These are phyloP conservation scores for Poronia punctata DNA, from an alignment of 495 filamentous ascomycete genomes.

Conservation along the genomic window DNA sequence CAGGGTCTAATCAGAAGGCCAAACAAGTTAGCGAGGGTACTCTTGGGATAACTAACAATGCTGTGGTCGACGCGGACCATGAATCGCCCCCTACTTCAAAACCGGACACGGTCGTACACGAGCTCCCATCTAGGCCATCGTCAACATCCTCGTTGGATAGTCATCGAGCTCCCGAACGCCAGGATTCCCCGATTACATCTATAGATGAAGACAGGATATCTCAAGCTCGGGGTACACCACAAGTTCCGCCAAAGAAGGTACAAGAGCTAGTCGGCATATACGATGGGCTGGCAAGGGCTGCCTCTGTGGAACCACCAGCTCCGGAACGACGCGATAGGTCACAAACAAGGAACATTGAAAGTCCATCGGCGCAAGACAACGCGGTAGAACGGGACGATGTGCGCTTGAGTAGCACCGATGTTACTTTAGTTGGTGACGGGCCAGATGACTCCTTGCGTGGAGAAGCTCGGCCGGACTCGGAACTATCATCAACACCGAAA, in stretches of 20 bases:
- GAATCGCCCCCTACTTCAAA: conserved; percentile 3
- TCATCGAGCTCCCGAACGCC: conserved; percentile 27
- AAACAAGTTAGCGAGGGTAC: background rate
- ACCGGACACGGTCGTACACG: conserved; percentile 11
- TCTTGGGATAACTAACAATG: background rate
- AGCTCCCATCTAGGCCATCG: conserved; percentile 29
- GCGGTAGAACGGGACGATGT: conserved; percentile 21
- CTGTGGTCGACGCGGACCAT: background rate
- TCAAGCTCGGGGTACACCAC: conserved; percentile 19
- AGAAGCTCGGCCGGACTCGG: background rate
- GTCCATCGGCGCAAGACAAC: conserved; percentile 9
- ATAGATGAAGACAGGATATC: conserved; percentile 42
- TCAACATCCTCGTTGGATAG: conserved; percentile 37
- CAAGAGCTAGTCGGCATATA: conserved; percentile 43
- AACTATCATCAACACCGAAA: conserved; percentile 11
- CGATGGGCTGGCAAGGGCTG: conserved; percentile 35
- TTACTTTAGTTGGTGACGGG: conserved; percentile 14
- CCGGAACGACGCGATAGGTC: conserved; percentile 13
- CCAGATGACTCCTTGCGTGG: background rate
- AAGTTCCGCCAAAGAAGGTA: conserved; percentile 29
- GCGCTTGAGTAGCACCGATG: conserved; percentile 51
- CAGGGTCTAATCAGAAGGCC: background rate
- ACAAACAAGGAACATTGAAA: conserved; percentile 1
- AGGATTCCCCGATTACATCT: conserved; percentile 49
- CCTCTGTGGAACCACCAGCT: conserved; percentile 25